phyloP scores from a whole-genome alignment of 495 filamentous ascomycete species.

The Tuber aestivum region DNA sequence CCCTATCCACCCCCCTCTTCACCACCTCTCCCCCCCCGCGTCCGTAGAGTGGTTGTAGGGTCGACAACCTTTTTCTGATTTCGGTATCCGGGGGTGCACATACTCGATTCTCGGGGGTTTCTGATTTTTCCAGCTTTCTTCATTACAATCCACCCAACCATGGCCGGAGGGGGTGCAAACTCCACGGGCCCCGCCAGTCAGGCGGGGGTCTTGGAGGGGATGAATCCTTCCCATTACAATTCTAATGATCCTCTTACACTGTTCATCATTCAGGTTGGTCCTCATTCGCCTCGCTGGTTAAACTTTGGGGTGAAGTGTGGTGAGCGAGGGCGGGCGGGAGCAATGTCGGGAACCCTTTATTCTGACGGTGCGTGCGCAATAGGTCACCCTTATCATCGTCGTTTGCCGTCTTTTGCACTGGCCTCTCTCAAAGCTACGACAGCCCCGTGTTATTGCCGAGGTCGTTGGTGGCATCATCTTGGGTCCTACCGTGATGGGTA shows the following conservation, averaged over 20 bases:
- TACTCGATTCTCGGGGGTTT: neutral
- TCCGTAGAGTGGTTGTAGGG: neutral
- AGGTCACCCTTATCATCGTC: slow-evolving; percentile 85
- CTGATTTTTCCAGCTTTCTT: neutral
- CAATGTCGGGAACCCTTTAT: neutral
- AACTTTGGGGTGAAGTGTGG: slow-evolving; percentile 3
- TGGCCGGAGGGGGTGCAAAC: neutral
- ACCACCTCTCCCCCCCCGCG: neutral
- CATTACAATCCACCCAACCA: neutral
- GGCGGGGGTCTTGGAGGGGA: slow-evolving; percentile 69
- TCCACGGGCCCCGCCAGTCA: slow-evolving; percentile 48
- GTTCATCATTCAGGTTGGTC: slow-evolving; percentile 84
- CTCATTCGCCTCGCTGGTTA: slow-evolving; percentile 1
- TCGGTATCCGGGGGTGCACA: neutral
- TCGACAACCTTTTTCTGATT: neutral
- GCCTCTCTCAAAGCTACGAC: slow-evolving; percentile 77
- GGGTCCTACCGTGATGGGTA: slow-evolving; percentile 67
- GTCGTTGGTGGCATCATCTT: slow-evolving; percentile 89
- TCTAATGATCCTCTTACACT: slow-evolving; percentile 78
- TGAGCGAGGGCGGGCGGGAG: neutral
- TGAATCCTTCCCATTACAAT: slow-evolving; percentile 65
- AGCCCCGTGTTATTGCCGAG: slow-evolving; percentile 92
- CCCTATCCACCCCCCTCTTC: neutral
- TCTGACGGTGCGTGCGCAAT: slow-evolving; percentile 9
- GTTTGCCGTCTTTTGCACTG: slow-evolving; percentile 78